These are phyloP conservation scores for Tolypocladium pustulatum DNA, from an alignment of 2,329 filamentous ascomycete genomes.

Conservation along the genomic window DNA sequence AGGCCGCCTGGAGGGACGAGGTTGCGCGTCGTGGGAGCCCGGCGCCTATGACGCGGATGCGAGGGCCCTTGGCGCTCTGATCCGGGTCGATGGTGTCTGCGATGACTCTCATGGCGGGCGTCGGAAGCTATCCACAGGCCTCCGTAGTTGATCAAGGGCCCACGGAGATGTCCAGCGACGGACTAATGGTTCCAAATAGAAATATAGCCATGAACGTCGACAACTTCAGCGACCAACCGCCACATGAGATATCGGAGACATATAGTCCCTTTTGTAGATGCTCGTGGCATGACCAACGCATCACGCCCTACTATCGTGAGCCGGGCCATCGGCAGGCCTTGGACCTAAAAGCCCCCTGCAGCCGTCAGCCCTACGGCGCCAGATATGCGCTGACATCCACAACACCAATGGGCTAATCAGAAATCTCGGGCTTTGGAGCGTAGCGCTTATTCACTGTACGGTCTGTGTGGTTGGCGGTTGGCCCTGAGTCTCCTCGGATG, in stretches of 20 bases:
- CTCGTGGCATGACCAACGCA: background rate
- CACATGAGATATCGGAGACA: background rate
- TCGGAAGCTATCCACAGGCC: background rate
- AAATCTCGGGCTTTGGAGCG: background rate
- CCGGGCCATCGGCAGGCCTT: background rate
- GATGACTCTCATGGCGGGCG: slow-evolving; percentile 10
- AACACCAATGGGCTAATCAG: background rate
- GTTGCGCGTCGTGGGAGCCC: slow-evolving; percentile 25
- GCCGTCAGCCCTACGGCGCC: background rate
- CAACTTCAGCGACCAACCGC: too few species aligned
- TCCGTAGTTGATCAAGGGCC: background rate
- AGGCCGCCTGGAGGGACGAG: slow-evolving; percentile 22
- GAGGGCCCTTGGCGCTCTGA: slow-evolving; percentile 6
- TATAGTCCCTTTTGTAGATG: background rate
- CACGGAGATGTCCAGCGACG: background rate
- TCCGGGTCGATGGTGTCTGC: slow-evolving; percentile 7
- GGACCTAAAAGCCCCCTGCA: background rate
- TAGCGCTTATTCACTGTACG: background rate
- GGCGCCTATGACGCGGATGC: slow-evolving; percentile 16
- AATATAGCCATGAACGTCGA: background rate
- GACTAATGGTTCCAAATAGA: too few species aligned
- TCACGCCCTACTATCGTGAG: background rate
- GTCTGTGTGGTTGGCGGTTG: background rate
- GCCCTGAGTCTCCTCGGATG: background rate
- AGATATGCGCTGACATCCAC: background rate